Evolutionary conservation across 2,329 filamentous ascomycete species (phyloP), one percentile per base, ranked within the genome.

Genomic region (Atkinsonella texensis): DNA sequence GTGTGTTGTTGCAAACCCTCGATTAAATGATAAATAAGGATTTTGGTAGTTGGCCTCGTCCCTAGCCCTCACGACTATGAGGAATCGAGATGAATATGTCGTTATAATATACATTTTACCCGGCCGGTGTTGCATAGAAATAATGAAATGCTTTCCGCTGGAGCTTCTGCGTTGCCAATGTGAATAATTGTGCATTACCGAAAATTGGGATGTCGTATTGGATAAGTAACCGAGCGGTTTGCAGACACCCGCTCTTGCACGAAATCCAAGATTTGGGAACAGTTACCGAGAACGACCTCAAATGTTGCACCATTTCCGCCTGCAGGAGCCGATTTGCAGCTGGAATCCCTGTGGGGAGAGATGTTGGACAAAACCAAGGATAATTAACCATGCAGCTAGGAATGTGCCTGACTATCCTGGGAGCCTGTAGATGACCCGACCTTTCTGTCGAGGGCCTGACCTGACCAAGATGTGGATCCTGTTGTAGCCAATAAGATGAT

Each of bases 321-420:
- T 50, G 41, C 48, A 50, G 48, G 44, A 50, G 33, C 48, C 18
- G 48, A 50, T 50, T 32, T 45, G 42, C 41, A 45, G 48, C n/a
- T 44, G 48, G 17, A 7, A 10, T 50, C 41, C 15, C 32, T 50
- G 18, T 9, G 28, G 6, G 17, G 41, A 20, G 32, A 41, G 32
- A 45, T 45, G 48, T 50, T 31, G 41, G 12, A 32, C 48, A 45
- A 38, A 5, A 39, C 18, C 48, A 39, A 41, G 32, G 33, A 28
- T 43, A 13, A 18, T 18, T 13, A 17, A 8, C 17, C 8, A 31
- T 18, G 17, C 31, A 38, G 18, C 13, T 28, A 28, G 28, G 28
- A 28, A 28, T 28, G 28, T 28, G 7, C 28, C 28, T 28, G 28
- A 6, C 28, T 28, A 28, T 28, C 28, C 28, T 6, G 28, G 28